Percentiles rank a stretch among this genome's conserved stretches.
Conservation (phyloP, 139 green algal species). For the Haematococcus sp. region DNA sequence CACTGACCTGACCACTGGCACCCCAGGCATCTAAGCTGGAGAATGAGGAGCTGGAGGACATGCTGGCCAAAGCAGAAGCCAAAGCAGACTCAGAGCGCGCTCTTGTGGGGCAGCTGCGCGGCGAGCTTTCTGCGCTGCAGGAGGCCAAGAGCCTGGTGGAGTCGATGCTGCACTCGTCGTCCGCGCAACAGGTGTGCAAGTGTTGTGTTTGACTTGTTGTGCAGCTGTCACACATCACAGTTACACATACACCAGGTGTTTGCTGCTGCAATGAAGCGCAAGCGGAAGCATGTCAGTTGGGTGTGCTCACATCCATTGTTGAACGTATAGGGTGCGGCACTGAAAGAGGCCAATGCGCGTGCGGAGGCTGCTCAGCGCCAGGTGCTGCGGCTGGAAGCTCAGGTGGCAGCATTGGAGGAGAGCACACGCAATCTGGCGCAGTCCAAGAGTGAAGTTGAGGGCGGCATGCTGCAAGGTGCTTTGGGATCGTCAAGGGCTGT, state of each 20-base stretch:
- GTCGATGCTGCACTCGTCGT: background rate
- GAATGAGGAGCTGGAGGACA: conserved; percentile 76
- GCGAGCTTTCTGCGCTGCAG: conserved; percentile 38
- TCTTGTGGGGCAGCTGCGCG: conserved; percentile 5
- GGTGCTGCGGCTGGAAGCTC: conserved; percentile 39
- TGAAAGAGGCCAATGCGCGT: conserved; percentile 17
- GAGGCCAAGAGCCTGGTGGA: conserved; percentile 28
- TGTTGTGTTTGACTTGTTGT: conserved; percentile 4
- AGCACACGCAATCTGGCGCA: conserved; percentile 31
- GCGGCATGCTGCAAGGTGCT: conserved; percentile 45
- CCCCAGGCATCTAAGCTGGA: conserved; percentile 26
- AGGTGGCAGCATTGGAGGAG: conserved; percentile 36
- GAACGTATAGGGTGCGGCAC: conserved; percentile 15
- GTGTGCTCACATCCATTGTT: too few relatives aligned
- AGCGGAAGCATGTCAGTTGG: too few relatives aligned
- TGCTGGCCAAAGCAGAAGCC: conserved; percentile 59
- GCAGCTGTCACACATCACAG: background rate
- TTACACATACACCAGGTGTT: background rate
- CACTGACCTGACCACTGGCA: too few relatives aligned
- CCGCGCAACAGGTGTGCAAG: conserved; percentile 2
- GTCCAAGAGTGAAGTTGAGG: conserved; percentile 32
- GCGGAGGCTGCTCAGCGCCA: conserved; percentile 24
- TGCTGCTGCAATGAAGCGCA: too few relatives aligned
- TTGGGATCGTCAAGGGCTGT: conserved; percentile 33
- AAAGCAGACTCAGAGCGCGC: conserved; percentile 30